Evolutionary conservation across 352 stramenopile genomes (phyloP), one percentile per base, ranked within the genome.

Genomic region (Globisporangium paroecandrum): DNA sequence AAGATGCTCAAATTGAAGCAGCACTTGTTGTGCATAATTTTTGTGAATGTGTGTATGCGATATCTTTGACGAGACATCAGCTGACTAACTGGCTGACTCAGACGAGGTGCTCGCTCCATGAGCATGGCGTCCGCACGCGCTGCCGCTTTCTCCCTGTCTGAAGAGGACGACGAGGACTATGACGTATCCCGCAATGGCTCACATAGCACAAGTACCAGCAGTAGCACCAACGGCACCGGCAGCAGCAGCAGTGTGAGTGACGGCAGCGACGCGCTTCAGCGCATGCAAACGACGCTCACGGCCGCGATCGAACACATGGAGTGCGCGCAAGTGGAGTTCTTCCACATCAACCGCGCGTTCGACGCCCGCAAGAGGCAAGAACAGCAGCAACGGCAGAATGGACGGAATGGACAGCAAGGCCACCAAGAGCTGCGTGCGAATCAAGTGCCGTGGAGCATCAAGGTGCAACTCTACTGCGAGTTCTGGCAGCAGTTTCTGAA

Each of bases 401-500:
- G 15, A 8, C 53, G 56, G 4, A 25, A 47, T 36, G 29, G 12
- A 0, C 34, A 38, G 34, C 34, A 41, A 1, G 34, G 12, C 34
- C 34, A 41, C 34, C 34, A 41, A 9, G 34, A 13, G 9, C 3
- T 12, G 34, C 34, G 34, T 41, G 34, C 34, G 34, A 9, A 4
- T 4, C 34, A 41, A 12, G 9, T 55, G 32, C 43, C 63, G 24
- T 68, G 63, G 63, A 55, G 46, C 32, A 15, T 68, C 34, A 62
- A 62, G 38, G 63, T 68, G 25, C 54, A 46, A 25, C 56, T 61
- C 36, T 68, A 68, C 63, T 43, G 38, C 53, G 63, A 62, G 24
- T 68, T 68, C 36, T 68, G 63, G 63, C 12, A 62, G 53, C 56
- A 63, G n/a, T 68, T 68, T 34, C n/a, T 55, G 36, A n/a, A 12